Percentiles rank a stretch among this genome's conserved stretches.
These are phyloP conservation scores for Rhododendron mucronatum DNA, from an alignment of 148 eudicot genomes.

Conservation along the genomic window DNA sequence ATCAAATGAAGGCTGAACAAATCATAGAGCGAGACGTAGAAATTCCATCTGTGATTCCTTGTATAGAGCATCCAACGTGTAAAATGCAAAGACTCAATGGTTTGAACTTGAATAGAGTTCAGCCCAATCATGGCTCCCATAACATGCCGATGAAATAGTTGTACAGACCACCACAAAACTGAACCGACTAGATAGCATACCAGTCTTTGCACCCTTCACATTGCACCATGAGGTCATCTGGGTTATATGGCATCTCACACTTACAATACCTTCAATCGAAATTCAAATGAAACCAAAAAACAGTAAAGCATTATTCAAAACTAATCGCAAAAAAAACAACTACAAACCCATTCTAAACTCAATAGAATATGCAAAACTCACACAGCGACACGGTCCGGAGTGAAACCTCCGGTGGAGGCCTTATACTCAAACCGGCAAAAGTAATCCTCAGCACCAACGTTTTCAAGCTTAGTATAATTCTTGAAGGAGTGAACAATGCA, in stretches of 20 bases:
- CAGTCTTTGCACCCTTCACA: constrained; percentile 67
- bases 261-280: constrained; percentile 47
- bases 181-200: constrained; percentile 18
- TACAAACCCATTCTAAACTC: neutral
- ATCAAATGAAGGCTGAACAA: neutral
- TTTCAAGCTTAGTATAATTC: constrained; percentile 52
- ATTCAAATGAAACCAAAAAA: neutral
- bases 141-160: neutral
- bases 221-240: constrained; percentile 69
- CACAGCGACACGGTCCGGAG: constrained; percentile 56
- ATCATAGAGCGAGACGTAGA: neutral
- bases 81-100: neutral
- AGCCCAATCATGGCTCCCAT: neutral
- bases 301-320: neutral
- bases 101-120: neutral
- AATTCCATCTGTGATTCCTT: neutral
- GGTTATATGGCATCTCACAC: constrained; percentile 68
- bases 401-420: constrained; percentile 48
- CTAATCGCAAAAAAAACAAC: neutral
- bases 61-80: neutral
- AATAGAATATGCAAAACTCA: constrained; percentile 19
- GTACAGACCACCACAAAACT: neutral
- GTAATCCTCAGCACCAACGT: constrained; percentile 48
- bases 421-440: constrained; percentile 58
- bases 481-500: constrained; percentile 49